Conservation (phyloP, 805 yeast species). For the Tetrapisispora fleetii region DNA sequence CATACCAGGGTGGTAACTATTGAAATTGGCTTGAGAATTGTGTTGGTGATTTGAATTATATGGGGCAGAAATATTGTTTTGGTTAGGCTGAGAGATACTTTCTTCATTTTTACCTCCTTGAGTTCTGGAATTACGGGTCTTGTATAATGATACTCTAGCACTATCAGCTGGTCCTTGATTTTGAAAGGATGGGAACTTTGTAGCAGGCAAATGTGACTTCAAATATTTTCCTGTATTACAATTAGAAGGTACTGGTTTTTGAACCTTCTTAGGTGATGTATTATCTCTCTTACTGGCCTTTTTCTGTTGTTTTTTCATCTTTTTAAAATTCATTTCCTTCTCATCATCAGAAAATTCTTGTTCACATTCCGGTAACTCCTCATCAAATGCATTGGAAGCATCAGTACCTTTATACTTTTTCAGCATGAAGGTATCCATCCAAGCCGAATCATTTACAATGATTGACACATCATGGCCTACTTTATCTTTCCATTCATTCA, state of each 20-base stretch:
- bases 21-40: neutral
- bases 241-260: slow-evolving; percentile 6
- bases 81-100: neutral
- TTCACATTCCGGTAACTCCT: slow-evolving; percentile 86
- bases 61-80: neutral
- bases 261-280: slow-evolving; percentile 10
- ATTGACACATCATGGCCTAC: slow-evolving; percentile 56
- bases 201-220: slow-evolving; percentile 3
- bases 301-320: slow-evolving; percentile 50
- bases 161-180: neutral
- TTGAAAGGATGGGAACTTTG: slow-evolving; percentile 7
- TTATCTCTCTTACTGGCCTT: slow-evolving; percentile 30
- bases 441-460: slow-evolving; percentile 73
- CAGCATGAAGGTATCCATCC: slow-evolving; percentile 64
- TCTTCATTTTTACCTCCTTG: neutral
- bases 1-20: neutral
- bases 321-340: slow-evolving; percentile 63
- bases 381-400: slow-evolving; percentile 92
- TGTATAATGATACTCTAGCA: neutral
- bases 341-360: slow-evolving; percentile 96
- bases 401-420: slow-evolving; percentile 76
- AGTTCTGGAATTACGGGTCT: neutral
- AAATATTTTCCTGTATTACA: neutral
- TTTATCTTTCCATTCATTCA: slow-evolving; percentile 31
- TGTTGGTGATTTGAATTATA: neutral